Evolutionary conservation across 805 yeast species (phyloP).

Genomic region (Wickerhamiella occidentalis): DNA sequence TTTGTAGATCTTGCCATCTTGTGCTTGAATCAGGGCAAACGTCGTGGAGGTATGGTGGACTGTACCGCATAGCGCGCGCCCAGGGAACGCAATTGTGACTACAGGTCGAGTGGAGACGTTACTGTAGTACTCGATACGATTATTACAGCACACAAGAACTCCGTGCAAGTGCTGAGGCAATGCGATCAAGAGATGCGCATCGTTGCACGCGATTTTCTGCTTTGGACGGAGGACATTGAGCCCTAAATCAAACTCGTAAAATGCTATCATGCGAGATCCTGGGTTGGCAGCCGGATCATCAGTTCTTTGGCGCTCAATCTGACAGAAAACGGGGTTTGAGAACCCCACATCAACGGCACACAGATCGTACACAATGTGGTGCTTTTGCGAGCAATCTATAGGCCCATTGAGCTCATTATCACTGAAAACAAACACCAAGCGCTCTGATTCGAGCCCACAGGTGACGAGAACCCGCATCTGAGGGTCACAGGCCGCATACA

Average conservation of each 20-base stretch:
- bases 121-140: not conserved
- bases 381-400: conserved; percentile 47
- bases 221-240: conserved; percentile 48
- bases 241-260: conserved; percentile 78
- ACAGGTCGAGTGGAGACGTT: not conserved
- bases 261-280: conserved; percentile 35
- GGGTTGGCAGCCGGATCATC: not conserved
- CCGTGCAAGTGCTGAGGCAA: conserved; percentile 1
- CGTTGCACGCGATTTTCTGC: not conserved
- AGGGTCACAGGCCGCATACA: conserved; percentile 57
- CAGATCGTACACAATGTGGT: conserved; percentile 40
- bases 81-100: conserved; percentile 1
- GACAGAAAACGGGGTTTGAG: conserved; percentile 77
- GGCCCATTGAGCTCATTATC: conserved; percentile 52
- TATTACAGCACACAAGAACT: conserved; percentile 1
- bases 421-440: conserved; percentile 55
- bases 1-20: conserved; percentile 66
- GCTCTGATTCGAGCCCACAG: conserved; percentile 61
- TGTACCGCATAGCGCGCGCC: conserved; percentile 40
- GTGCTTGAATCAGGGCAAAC: conserved; percentile 58
- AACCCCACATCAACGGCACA: conserved; percentile 60
- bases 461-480: conserved; percentile 56
- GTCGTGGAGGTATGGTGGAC: too few species aligned
- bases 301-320: conserved; percentile 51
- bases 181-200: not conserved